Base-by-base conservation (phyloP, 371 early-diverging fungal species). In the Apophysomyces sp. region DNA sequence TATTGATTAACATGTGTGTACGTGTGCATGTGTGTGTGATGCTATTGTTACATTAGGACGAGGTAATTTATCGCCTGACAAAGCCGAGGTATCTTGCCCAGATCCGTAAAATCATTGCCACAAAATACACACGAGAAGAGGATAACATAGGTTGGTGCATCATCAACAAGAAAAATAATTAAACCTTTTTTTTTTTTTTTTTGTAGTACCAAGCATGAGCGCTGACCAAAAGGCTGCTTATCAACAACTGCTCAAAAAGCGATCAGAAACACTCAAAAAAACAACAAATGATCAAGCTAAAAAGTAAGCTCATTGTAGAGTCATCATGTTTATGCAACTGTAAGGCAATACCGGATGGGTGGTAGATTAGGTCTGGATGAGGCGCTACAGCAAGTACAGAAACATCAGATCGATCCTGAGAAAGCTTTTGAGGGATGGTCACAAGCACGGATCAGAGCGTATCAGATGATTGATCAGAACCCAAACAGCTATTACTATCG, bases 401-500 rank as follows among this genome's bases (percentile, higher is more conserved):
- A 86, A 56, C 84, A 88, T 63, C 76, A 76, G 27, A 79, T 86
- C 15, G 87, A 94, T 67, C 86, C 91, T 49, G 81, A 82, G 68
- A 89, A 90, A 63, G 92, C 94, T 1, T 94, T 95, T 78, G 92
- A 92, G 67, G 97, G 97, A 28, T 97, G 97, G 97, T 94, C 94
- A 4, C 88, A 88, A 61, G 97, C 97, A 24, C 92, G 97, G 39
- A 92, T 93, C 52, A 89, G 89, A 60, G 97, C 97, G 4, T 96
- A 92, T 68, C 86, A 92, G 62, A 88, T 89, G 68, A 93, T 95
- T 72, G 88, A 93, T 57, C 86, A 86, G 52, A 93, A 93, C 55
- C 97, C 97, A 44, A 96, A 96, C 80, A 90, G 94, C 28, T 96
- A 96, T 69, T 96, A 95, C 65, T 96, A 96, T 70, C 89, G 96